Percentiles rank a stretch among this genome's conserved stretches.
Conservation (phyloP, 2,329 filamentous ascomycete species). For the Fusarium redolens region DNA sequence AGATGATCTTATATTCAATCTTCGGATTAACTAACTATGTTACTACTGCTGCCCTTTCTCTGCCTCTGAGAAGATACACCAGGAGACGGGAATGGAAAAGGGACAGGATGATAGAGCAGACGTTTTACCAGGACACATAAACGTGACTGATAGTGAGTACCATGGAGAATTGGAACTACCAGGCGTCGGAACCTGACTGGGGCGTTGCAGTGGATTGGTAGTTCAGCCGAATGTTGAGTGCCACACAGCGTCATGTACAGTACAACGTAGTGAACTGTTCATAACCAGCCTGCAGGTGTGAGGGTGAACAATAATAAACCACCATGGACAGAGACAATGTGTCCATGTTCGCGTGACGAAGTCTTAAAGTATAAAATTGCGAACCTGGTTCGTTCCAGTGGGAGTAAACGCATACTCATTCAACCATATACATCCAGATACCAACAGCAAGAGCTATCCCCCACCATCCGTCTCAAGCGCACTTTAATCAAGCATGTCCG, state of each 20-base stretch:
- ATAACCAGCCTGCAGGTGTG: rapidly evolving
- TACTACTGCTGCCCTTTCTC: too few relatives aligned
- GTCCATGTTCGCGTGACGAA: not conserved
- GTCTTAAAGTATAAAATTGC: not conserved
- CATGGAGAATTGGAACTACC: not conserved
- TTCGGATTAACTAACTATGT: too few relatives aligned
- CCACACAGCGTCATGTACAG: not conserved
- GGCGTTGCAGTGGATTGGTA: not conserved
- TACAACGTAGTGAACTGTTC: rapidly evolving
- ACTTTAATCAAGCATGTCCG: not conserved
- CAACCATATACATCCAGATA: not conserved
- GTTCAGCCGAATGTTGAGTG: not conserved
- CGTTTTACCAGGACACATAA: rapidly evolving
- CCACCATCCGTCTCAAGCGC: rapidly evolving
- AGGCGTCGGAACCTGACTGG: too few relatives aligned
- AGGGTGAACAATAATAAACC: rapidly evolving
- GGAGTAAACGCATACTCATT: rapidly evolving
- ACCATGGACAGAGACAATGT: not conserved
- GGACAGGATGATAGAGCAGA: too few relatives aligned
- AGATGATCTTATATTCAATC: too few relatives aligned
- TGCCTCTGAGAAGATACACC: not conserved
- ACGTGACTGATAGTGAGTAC: rapidly evolving
- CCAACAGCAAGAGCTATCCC: too few relatives aligned
- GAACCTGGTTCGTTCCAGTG: rapidly evolving
- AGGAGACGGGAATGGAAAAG: rapidly evolving